Evolutionary conservation across 139 green algal species (phyloP).

Genomic region (Chlorella sp.): DNA sequence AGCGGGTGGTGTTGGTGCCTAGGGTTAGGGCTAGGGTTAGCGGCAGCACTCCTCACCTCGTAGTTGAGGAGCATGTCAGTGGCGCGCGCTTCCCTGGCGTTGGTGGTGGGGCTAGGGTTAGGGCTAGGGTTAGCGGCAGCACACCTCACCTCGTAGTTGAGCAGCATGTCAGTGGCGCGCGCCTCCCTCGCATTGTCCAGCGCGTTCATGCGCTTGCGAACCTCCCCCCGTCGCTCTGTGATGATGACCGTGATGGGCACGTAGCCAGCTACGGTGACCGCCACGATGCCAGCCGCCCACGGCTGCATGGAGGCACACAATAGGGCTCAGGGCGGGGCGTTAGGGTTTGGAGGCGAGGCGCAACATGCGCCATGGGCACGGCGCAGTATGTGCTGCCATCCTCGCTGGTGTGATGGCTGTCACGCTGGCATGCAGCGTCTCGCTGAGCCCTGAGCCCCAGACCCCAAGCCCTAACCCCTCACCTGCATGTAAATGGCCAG

Average conservation of each 20-base stretch:
- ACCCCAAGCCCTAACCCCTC: background rate
- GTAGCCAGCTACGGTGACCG: slow-evolving; percentile 68
- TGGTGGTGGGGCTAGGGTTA: no score
- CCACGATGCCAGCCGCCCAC: slow-evolving; percentile 72
- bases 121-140: no score
- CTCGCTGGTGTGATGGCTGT: no score
- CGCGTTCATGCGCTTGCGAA: slow-evolving; percentile 64
- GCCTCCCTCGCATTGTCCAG: slow-evolving; percentile 69
- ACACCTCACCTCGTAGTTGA: slow-evolving; percentile 75
- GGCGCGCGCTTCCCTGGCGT: background rate
- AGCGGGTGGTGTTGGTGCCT: no score
- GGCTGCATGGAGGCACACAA: slow-evolving; percentile 40
- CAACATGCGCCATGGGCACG: no score
- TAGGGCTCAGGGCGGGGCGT: no score
- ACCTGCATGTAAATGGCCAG: slow-evolving; percentile 28
- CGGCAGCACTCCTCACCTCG: background rate
- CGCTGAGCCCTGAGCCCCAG: no score
- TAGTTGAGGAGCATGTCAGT: background rate
- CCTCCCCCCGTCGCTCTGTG: slow-evolving; percentile 69
- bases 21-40: no score
- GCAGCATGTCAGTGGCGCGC: slow-evolving; percentile 73
- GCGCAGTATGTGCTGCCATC: no score
- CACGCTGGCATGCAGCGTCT: no score
- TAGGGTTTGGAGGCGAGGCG: no score
- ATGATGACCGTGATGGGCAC: slow-evolving; percentile 71